Conservation (phyloP, 192 early-diverging fungal species). For the Cetraspora pellucida region DNA sequence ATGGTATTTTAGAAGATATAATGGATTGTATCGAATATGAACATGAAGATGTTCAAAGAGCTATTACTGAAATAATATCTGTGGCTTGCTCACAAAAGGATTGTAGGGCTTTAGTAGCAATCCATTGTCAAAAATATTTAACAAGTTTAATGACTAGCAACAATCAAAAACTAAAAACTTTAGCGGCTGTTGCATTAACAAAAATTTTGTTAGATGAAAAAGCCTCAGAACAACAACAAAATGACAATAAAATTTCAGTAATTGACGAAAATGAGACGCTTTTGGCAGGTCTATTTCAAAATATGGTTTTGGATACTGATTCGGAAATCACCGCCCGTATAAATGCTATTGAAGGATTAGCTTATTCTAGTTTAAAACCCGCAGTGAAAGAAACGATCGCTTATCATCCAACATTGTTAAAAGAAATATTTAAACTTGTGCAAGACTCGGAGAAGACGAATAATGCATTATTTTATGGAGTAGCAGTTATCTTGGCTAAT, state of each 20-base stretch:
- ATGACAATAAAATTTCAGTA: slow-evolving; percentile 40
- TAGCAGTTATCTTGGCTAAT: slow-evolving; percentile 76
- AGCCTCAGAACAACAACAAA: slow-evolving; percentile 34
- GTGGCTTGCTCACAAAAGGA: slow-evolving; percentile 64
- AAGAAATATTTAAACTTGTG: slow-evolving; percentile 56
- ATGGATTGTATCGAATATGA: slow-evolving; percentile 84
- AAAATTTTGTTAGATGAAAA: slow-evolving; percentile 58
- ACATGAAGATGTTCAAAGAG: slow-evolving; percentile 63
- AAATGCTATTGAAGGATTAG: slow-evolving; percentile 77
- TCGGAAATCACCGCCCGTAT: slow-evolving; percentile 41
- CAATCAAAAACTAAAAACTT: slow-evolving; percentile 54
- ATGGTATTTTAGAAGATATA: slow-evolving; percentile 71
- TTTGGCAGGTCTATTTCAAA: slow-evolving; percentile 58
- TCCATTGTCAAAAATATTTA: slow-evolving; percentile 55
- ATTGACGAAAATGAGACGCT: slow-evolving; percentile 37
- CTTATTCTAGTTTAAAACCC: slow-evolving; percentile 75
- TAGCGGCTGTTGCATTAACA: slow-evolving; percentile 61
- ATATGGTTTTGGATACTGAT: slow-evolving; percentile 48
- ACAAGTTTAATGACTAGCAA: slow-evolving; percentile 45
- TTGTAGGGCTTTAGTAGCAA: slow-evolving; percentile 57
- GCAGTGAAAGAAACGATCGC: slow-evolving; percentile 70
- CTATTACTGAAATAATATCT: slow-evolving; percentile 59
- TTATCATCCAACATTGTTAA: slow-evolving; percentile 59
- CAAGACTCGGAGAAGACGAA: slow-evolving; percentile 45
- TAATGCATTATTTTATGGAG: slow-evolving; percentile 68